Conservation (phyloP, 441 rosid genomes). For the Geranium incanum region DNA sequence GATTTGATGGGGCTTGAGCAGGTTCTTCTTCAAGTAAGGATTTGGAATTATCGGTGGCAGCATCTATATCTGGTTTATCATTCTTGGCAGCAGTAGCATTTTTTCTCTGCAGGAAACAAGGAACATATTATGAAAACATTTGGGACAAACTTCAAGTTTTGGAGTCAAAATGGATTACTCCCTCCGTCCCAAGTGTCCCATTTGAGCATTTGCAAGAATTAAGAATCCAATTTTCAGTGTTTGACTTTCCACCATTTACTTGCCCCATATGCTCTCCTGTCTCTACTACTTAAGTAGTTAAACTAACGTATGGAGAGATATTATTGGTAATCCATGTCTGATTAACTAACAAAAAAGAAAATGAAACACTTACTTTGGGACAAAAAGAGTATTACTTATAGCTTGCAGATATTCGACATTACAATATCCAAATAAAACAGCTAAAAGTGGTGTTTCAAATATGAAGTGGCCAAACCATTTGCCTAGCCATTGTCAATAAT, state of each 20-base stretch:
- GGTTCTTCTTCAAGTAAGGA: slow-evolving; percentile 33
- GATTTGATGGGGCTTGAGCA: slow-evolving; percentile 46
- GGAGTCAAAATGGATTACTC: neutral
- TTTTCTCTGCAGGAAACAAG: slow-evolving; percentile 53
- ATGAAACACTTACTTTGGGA: too few species aligned
- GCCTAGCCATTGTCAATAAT: neutral
- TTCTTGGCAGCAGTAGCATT: slow-evolving; percentile 28
- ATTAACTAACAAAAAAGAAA: too few species aligned
- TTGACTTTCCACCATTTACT: too few species aligned
- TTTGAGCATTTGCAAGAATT: too few species aligned
- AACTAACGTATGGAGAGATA: too few species aligned
- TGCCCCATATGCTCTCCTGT: too few species aligned
- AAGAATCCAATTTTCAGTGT: too few species aligned
- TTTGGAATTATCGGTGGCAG: slow-evolving; percentile 24
- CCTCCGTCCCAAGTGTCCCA: too few species aligned
- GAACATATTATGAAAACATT: neutral
- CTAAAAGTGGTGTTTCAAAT: neutral
- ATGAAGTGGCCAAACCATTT: neutral
- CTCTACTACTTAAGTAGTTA: too few species aligned
- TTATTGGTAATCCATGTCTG: too few species aligned
- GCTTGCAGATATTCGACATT: neutral
- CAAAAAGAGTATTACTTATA: neutral
- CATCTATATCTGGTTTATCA: slow-evolving; percentile 32
- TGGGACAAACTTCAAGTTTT: slow-evolving; percentile 1
- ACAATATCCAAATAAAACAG: neutral